A percentile compares a stretch with the other conserved stretches of the same genome.
These are phyloP conservation scores for Penicillium decumbens DNA, from an alignment of 2,329 filamentous ascomycete species.

Conservation along the genomic window DNA sequence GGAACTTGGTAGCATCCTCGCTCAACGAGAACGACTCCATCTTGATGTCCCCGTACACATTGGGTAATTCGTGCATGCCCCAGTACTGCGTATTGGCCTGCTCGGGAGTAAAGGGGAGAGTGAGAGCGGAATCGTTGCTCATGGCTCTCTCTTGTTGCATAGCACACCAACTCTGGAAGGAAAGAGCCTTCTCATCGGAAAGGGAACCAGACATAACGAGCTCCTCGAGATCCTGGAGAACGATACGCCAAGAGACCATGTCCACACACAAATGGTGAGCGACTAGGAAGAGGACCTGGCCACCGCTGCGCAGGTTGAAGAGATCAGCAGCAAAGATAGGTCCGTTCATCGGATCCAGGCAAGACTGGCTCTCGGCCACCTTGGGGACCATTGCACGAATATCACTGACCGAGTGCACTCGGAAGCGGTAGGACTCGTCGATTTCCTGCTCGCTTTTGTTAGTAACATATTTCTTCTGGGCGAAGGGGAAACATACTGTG, in stretches of 20 bases:
- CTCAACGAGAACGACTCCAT: constrained; percentile 34
- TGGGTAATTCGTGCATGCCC: constrained; percentile 32
- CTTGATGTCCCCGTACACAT: constrained; percentile 35
- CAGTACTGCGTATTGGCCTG: constrained; percentile 35
- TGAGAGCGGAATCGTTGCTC: constrained; percentile 8
- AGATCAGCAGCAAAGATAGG: constrained; percentile 40
- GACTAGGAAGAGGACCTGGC: constrained; percentile 29
- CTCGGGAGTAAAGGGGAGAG: constrained; percentile 28
- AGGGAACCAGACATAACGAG: constrained; percentile 31
- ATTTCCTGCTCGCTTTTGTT: constrained; percentile 23
- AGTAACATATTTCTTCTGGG: not conserved
- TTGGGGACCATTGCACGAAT: constrained; percentile 23
- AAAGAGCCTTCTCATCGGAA: constrained; percentile 32
- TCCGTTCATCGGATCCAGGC: constrained; percentile 30
- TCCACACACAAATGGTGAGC: constrained; percentile 30
- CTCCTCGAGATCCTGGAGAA: constrained; percentile 37
- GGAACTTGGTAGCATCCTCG: constrained; percentile 29
- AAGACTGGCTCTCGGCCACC: constrained; percentile 30
- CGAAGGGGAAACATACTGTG: constrained; percentile 16
- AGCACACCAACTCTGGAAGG: constrained; percentile 39
- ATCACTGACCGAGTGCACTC: constrained; percentile 23
- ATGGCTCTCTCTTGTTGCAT: constrained; percentile 31
- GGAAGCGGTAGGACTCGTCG: constrained; percentile 32
- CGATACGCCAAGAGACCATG: constrained; percentile 35
- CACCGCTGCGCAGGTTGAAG: constrained; percentile 34